Base-by-base conservation (phyloP, 78 protist genomes). In the Dictyostelium discoideum region DNA sequence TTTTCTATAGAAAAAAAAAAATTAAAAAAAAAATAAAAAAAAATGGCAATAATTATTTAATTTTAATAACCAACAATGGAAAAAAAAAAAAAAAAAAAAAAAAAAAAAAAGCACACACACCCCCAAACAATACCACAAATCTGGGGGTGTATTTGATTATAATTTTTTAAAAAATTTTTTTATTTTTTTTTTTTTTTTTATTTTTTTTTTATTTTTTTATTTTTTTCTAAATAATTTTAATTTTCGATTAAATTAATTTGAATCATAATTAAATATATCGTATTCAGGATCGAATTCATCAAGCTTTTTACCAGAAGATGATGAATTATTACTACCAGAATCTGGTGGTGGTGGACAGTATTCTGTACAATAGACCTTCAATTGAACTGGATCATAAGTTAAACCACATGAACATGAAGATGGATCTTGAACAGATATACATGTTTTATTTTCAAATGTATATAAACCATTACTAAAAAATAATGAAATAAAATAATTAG, bases 391-490 rank as follows among this genome's bases (percentile, higher is more conserved):
- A 20, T 60, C 69, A 60, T 20, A 60, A 60, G 69, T 3, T 20
- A 60, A 5, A 42, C 60, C 54, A 79, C 44, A 20, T 22, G 39
- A 0, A 78, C 84, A 78, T 78, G 84, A 16, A 11, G 3, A 42
- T 40, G 32, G 29, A 78, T 40, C 6, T 40, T 40, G 63, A 46
- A 46, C 7, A 39, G 63, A 1, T 8, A 44, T 39, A 44, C 84
- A 79, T 32, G 84, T 79, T 46, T 40, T 42, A 46, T 79, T 50
- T 39, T 13, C 1, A 10, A 50, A 50, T 26, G 24, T 11, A 50
- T 81, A 81, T 13, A 81, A 3, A 29, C 86, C 86, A 81, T 81
- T 29, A 67, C 86, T 81, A 50, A 26, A 81, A 81, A 42, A 42
- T 4, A 9, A 74, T 5, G 3, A 37, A 74, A 73, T 37, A 0